Evolutionary conservation across 306 rosid genomes (phyloP), one percentile per base, ranked within the genome.

Genomic region (Dryas drummondii): DNA sequence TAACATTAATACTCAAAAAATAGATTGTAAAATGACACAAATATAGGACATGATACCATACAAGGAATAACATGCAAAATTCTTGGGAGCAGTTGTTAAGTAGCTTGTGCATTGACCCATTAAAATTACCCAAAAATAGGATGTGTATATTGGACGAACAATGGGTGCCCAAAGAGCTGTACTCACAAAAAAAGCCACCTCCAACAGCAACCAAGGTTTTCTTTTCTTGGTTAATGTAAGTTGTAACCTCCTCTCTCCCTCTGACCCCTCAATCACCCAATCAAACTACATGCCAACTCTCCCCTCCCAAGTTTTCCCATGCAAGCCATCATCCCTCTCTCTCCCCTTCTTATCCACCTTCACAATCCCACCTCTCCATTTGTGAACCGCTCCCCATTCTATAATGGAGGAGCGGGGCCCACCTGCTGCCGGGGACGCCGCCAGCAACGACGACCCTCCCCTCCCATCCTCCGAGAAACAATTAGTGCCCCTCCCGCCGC

Each of bases 321-420:
- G 78, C 86, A 79, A 72, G 67, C 73, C 66, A 63, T 72, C 63
- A 63, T 52, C 16, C 1, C 37, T 72, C 27, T 51, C 53, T 67
- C 63, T 57, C 52, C 76, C 37, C 42, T 56, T 53, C 27, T 57
- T 61, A 49, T 55, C 27, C 22, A 41, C 77, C 22, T 19, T 16
- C 67, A 7, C 59, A 78, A 57, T 13, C 45, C 59, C 40, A 17
- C 76, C 56, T 72, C 56, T 67, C 63, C 57, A 9, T 65, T 79
- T 71, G 66, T 56, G 27, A 75, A 44, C 71, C 77, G 71, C 81
- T 65, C 51, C 58, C 80, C 65, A 45, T 81, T 70, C 22, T 64
- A 53, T 71, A 1, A 90, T 82, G 96, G 92, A 85, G 84, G 83
- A 85, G 82, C 90, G 48, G 73, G 78, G 56, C 55, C 73, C 66